Evolutionary conservation across 2,329 filamentous ascomycete genomes (phyloP).

Genomic region (Exophiala calicioides): DNA sequence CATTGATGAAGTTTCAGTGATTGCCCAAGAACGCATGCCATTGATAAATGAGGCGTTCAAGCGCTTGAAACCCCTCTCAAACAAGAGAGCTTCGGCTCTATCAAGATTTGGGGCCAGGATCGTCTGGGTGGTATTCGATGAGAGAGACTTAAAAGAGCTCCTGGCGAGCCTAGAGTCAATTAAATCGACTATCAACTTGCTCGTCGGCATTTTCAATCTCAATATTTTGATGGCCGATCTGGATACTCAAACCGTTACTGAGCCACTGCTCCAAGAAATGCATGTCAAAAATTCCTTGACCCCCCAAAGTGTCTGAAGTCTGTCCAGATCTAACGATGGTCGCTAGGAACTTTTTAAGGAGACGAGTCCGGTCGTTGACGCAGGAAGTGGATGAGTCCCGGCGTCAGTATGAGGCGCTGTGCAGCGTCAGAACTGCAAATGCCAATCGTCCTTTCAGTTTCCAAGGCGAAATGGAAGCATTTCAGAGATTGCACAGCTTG

Average conservation of each 20-base stretch:
- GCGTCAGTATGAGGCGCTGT: too few relatives aligned
- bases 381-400: too few relatives aligned
- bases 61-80: not conserved
- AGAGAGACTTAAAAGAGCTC: slow-evolving; percentile 6
- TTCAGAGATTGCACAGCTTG: too few relatives aligned
- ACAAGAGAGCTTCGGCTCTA: not conserved
- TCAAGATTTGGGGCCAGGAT: not conserved
- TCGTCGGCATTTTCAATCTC: not conserved
- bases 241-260: not conserved
- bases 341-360: too few relatives aligned
- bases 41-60: not conserved
- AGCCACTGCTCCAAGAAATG: too few relatives aligned
- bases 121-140: slow-evolving; percentile 4
- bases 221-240: not conserved
- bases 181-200: not conserved
- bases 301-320: too few relatives aligned
- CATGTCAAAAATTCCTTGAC: too few relatives aligned
- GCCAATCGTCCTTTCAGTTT: too few relatives aligned
- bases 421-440: too few relatives aligned
- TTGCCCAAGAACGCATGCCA: not conserved
- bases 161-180: slow-evolving; percentile 2
- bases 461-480: too few relatives aligned
- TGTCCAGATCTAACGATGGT: too few relatives aligned
- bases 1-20: not conserved
- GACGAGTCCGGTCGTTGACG: too few relatives aligned